Conservation (phyloP, 2,329 filamentous ascomycete species). For the Rutstroemia sp. region DNA sequence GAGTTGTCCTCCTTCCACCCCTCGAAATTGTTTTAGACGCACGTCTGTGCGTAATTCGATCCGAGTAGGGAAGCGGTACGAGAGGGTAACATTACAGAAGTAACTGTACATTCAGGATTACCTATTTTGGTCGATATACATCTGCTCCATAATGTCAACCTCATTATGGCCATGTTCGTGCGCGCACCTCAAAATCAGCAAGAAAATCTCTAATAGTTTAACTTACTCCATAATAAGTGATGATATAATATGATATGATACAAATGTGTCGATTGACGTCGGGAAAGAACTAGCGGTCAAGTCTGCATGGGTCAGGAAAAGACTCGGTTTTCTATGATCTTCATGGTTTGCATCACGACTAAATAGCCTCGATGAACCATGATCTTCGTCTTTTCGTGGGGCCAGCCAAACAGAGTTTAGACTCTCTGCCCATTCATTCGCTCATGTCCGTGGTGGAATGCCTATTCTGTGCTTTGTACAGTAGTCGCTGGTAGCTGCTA, state of each 20-base stretch:
- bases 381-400: constrained; percentile 29
- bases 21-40: constrained; percentile 25
- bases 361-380: constrained; percentile 26
- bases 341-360: constrained; percentile 28
- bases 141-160: too few species aligned
- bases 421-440: too few species aligned
- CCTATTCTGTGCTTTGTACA: too few species aligned
- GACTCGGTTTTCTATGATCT: constrained; percentile 21
- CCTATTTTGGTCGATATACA: too few species aligned
- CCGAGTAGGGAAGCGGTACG: background rate
- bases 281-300: constrained; percentile 29
- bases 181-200: too few species aligned
- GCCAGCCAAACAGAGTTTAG: constrained; percentile 11
- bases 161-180: too few species aligned
- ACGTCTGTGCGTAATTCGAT: constrained; percentile 28
- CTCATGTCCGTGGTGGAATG: too few species aligned
- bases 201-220: too few species aligned
- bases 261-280: constrained; percentile 16
- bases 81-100: background rate
- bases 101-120: too few species aligned
- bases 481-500: too few species aligned
- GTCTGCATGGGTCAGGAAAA: constrained; percentile 18
- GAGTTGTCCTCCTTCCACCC: constrained; percentile 27
- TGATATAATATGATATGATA: constrained; percentile 8
- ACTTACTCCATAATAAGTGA: too few species aligned